Evolutionary conservation across 2,329 filamentous ascomycete genomes (phyloP).

Genomic region (Plenodomus biglobosus): DNA sequence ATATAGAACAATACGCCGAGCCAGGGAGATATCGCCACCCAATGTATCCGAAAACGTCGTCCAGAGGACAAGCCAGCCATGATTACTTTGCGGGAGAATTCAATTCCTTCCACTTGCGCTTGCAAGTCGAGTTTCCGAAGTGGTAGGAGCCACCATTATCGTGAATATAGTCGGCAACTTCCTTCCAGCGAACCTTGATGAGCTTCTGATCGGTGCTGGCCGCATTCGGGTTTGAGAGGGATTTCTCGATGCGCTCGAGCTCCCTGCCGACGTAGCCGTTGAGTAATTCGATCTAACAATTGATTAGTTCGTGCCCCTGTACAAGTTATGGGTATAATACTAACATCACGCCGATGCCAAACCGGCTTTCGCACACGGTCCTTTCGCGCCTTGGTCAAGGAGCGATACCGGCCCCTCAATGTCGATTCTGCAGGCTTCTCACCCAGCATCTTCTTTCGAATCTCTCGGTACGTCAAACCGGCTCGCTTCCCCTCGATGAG

Average conservation of each 20-base stretch:
- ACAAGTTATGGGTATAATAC: conserved; percentile 42
- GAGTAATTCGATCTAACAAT: conserved; percentile 27
- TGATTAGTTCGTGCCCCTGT: conserved; percentile 8
- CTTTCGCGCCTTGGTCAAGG: conserved; percentile 64
- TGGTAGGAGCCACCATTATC: conserved; percentile 58
- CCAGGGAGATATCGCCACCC: not conserved
- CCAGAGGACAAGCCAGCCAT: not conserved
- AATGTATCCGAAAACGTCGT: not conserved
- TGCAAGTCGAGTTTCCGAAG: conserved; percentile 63
- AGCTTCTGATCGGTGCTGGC: conserved; percentile 21
- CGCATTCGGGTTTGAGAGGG: conserved; percentile 5
- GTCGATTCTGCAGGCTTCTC: conserved; percentile 71
- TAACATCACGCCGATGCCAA: conserved; percentile 66
- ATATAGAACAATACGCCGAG: not conserved
- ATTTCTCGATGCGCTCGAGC: conserved; percentile 21
- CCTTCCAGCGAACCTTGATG: conserved; percentile 60
- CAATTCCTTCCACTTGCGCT: conserved; percentile 61
- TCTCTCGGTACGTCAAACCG: conserved; percentile 67
- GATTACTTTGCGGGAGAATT: conserved; percentile 5
- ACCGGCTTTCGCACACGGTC: conserved; percentile 65
- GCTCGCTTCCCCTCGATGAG: conserved; percentile 57
- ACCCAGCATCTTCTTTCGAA: conserved; percentile 56
- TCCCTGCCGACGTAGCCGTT: conserved; percentile 23
- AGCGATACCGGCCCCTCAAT: conserved; percentile 67
- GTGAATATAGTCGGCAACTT: conserved; percentile 57